Evolutionary conservation across 1,284 basidiomycete species (phyloP).

Genomic region (Amylostereum areolatum): DNA sequence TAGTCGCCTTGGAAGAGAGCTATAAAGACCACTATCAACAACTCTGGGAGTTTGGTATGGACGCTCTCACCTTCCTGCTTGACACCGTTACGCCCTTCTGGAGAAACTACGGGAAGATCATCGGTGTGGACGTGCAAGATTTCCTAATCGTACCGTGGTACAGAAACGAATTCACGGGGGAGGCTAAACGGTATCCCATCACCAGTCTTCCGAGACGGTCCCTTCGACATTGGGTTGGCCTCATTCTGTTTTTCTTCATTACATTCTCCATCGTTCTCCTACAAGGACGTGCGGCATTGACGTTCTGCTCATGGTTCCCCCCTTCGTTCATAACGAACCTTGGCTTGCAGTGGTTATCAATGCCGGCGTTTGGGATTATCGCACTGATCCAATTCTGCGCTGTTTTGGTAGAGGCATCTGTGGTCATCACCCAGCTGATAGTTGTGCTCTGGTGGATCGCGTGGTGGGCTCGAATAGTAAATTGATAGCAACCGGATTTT

Average conservation of each 20-base stretch:
- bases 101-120: slow-evolving; percentile 70
- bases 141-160: slow-evolving; percentile 76
- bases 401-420: slow-evolving; percentile 44
- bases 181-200: slow-evolving; percentile 61
- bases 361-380: slow-evolving; percentile 54
- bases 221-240: slow-evolving; percentile 57
- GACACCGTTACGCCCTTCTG: slow-evolving; percentile 72
- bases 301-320: slow-evolving; percentile 41
- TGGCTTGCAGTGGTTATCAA: slow-evolving; percentile 50
- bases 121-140: slow-evolving; percentile 69
- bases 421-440: slow-evolving; percentile 50
- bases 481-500: no score
- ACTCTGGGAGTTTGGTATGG: slow-evolving; percentile 70
- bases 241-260: slow-evolving; percentile 42
- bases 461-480: slow-evolving; percentile 52
- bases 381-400: slow-evolving; percentile 60
- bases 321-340: slow-evolving; percentile 50
- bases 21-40: slow-evolving; percentile 72
- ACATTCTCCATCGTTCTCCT: slow-evolving; percentile 42
- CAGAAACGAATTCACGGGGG: slow-evolving; percentile 75
- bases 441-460: slow-evolving; percentile 66
- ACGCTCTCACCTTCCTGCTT: slow-evolving; percentile 63
- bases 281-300: slow-evolving; percentile 48
- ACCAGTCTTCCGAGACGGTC: slow-evolving; percentile 53
- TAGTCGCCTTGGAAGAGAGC: slow-evolving; percentile 63